A percentile compares a stretch with the other conserved stretches of the same genome.
Evolutionary conservation across 2,329 filamentous ascomycete genomes (phyloP).

Genomic region (Penicillium fuscoglaucum): DNA sequence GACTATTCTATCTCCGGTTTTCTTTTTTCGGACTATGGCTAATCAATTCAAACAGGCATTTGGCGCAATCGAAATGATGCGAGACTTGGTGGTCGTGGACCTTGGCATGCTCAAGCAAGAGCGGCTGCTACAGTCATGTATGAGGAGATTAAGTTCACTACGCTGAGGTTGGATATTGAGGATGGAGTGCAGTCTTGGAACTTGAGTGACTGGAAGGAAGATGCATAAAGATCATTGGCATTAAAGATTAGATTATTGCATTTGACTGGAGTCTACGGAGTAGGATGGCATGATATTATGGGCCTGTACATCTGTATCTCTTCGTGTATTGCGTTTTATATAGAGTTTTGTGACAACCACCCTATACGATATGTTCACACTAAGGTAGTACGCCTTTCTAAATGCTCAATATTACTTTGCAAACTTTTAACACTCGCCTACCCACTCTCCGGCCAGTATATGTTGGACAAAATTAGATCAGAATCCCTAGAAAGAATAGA

Average conservation of each 20-base stretch:
- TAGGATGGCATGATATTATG: neutral
- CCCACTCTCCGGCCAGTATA: neutral
- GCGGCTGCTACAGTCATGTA: slow-evolving; percentile 51
- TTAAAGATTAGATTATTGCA: neutral
- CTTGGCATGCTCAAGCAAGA: slow-evolving; percentile 58
- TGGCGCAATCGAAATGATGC: slow-evolving; percentile 61
- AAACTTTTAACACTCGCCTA: neutral
- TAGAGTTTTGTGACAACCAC: neutral
- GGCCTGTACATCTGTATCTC: neutral
- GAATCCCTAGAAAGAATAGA: neutral
- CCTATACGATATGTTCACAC: neutral
- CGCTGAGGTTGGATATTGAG: slow-evolving; percentile 63
- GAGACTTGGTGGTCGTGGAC: slow-evolving; percentile 60
- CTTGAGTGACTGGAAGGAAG: slow-evolving; percentile 58
- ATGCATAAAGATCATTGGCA: neutral
- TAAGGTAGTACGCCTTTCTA: neutral
- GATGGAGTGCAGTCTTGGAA: slow-evolving; percentile 66
- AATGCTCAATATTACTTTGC: neutral
- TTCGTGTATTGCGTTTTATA: neutral
- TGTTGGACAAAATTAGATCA: neutral
- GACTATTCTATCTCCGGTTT: neutral
- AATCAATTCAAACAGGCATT: slow-evolving; percentile 55
- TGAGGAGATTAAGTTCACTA: slow-evolving; percentile 68
- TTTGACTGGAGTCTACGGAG: neutral
- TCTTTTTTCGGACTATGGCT: neutral